Conservation (phyloP, 768 basidiomycete genomes). For the Tulasnella sp. region DNA sequence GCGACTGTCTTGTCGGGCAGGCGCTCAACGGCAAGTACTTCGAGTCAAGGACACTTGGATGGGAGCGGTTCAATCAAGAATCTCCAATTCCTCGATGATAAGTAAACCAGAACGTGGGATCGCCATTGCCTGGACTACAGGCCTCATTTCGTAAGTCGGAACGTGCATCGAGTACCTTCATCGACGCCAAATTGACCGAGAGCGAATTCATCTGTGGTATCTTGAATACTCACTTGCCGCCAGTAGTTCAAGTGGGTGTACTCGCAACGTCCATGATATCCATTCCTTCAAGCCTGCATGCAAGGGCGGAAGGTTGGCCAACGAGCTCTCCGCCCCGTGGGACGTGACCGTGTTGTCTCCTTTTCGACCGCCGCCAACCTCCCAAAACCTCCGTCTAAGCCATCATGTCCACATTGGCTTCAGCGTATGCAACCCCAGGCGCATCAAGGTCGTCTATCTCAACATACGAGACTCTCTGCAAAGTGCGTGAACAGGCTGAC, state of each 20-base stretch:
- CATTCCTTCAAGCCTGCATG: not conserved
- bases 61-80: too few relatives aligned
- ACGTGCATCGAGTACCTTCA: not conserved
- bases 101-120: too few relatives aligned
- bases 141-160: not conserved
- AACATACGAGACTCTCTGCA: conserved; percentile 8
- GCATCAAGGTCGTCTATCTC: not conserved
- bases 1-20: too few relatives aligned
- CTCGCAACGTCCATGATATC: conserved; percentile 18
- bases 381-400: not conserved
- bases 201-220: not conserved
- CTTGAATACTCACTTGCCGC: not conserved
- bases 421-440: not conserved
- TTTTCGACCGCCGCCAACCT: conserved; percentile 4
- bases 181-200: conserved; percentile 28
- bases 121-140: not conserved
- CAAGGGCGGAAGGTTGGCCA: not conserved
- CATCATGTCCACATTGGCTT: not conserved
- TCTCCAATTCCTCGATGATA: too few relatives aligned
- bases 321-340: not conserved
- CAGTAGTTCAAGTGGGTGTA: not conserved
- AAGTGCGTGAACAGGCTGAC: not conserved
- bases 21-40: too few relatives aligned
- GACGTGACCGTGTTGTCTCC: not conserved
- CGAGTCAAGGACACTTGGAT: too few relatives aligned